phyloP scores from a whole-genome alignment of 495 filamentous ascomycete species.

The Aspergillus affinis region DNA sequence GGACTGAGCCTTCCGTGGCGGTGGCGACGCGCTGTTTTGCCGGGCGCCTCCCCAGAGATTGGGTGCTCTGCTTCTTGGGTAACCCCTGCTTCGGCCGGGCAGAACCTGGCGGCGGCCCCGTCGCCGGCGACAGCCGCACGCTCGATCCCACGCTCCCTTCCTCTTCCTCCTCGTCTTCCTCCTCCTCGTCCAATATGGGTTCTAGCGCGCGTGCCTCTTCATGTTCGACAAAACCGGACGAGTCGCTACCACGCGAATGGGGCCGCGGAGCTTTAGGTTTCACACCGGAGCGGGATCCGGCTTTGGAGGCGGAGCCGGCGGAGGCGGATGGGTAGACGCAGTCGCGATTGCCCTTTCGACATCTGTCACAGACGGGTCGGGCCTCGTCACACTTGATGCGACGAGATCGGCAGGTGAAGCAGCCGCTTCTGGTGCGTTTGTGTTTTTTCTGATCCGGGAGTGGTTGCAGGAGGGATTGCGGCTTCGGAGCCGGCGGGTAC shows the following conservation, averaged over 20 bases:
- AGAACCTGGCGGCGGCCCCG: conserved; percentile 14
- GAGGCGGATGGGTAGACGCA: conserved; percentile 79
- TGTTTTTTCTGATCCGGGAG: conserved; percentile 80
- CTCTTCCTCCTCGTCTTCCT: conserved; percentile 46
- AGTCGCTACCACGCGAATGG: conserved; percentile 47
- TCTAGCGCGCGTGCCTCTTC: conserved; percentile 53
- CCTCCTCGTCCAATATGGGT: conserved; percentile 68
- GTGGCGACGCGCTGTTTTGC: conserved; percentile 34
- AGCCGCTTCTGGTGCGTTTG: conserved; percentile 88
- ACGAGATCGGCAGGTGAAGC: conserved; percentile 87
- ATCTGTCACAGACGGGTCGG: conserved; percentile 85
- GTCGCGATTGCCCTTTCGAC: conserved; percentile 79
- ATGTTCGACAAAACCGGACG: conserved; percentile 45
- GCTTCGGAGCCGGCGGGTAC: conserved; percentile 29
- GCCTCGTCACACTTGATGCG: conserved; percentile 93
- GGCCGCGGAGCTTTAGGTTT: conserved; percentile 43
- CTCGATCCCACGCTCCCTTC: conserved; percentile 28
- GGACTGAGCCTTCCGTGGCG: conserved; percentile 35
- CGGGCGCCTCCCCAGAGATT: conserved; percentile 43
- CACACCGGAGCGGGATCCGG: conserved; percentile 41
- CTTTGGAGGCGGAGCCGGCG: conserved; percentile 34
- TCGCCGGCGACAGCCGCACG: conserved; percentile 28
- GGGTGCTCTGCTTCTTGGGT: conserved; percentile 34
- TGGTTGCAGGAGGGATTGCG: conserved; percentile 32
- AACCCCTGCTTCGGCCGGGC: conserved; percentile 23